Conservation (phyloP, 495 filamentous ascomycete species). For the Astrocystis sublimbata region DNA sequence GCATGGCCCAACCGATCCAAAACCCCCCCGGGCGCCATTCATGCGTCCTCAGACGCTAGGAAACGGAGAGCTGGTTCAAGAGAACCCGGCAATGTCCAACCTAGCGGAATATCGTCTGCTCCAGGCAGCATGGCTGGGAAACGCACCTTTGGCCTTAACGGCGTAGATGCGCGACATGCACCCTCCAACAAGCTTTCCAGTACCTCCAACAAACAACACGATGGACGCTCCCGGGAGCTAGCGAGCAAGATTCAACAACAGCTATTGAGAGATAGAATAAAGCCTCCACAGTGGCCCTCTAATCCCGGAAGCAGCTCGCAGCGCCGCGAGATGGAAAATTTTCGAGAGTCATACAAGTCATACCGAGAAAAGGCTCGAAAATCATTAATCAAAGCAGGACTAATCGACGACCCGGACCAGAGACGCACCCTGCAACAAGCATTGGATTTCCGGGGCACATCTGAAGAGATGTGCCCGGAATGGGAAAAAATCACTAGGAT, state of each 20-base stretch:
- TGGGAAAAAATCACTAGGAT: constrained; percentile 83
- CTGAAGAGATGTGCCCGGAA: constrained; percentile 91
- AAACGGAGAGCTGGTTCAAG: constrained; percentile 18
- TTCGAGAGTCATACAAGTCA: constrained; percentile 56
- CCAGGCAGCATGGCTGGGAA: neutral
- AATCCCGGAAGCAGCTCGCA: constrained; percentile 43
- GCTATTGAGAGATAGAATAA: constrained; percentile 44
- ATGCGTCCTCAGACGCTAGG: neutral
- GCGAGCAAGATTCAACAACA: constrained; percentile 44
- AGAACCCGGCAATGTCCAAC: constrained; percentile 15
- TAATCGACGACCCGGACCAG: constrained; percentile 88
- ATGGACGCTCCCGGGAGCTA: constrained; percentile 30
- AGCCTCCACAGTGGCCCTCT: constrained; percentile 46
- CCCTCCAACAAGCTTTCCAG: neutral
- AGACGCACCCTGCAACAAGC: constrained; percentile 78
- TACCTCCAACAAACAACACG: neutral
- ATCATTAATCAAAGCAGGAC: constrained; percentile 67
- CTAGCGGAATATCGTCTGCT: constrained; percentile 13
- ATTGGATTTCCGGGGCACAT: constrained; percentile 84
- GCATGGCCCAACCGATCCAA: constrained; percentile 25
- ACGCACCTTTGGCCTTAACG: neutral
- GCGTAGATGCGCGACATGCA: neutral
- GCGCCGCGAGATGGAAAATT: constrained; percentile 42
- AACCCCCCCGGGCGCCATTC: neutral
- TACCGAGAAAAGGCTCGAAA: constrained; percentile 68